Evolutionary conservation across 2,329 filamentous ascomycete species (phyloP).

Genomic region (Exophiala mesophila): DNA sequence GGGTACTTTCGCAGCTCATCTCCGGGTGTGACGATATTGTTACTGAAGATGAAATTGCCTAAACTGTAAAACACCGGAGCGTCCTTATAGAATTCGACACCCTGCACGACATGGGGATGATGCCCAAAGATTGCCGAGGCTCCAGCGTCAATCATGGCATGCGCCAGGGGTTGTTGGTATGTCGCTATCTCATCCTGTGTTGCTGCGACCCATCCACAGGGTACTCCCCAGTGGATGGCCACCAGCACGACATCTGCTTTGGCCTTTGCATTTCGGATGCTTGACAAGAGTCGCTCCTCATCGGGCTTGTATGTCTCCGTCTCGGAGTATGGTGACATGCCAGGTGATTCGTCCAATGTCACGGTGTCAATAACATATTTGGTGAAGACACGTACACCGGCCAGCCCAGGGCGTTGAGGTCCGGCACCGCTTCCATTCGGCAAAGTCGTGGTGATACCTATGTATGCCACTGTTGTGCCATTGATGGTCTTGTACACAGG

Average conservation of each 20-base stretch:
- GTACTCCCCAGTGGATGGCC: slow-evolving; percentile 11
- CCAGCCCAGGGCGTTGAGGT: slow-evolving; percentile 1
- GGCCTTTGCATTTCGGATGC: slow-evolving; percentile 6
- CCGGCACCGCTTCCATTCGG: slow-evolving; percentile 10
- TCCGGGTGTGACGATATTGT: slow-evolving; percentile 7
- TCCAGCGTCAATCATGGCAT: slow-evolving; percentile 9
- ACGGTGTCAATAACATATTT: slow-evolving; percentile 11
- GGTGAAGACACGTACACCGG: slow-evolving; percentile 11
- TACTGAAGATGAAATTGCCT: slow-evolving; percentile 13
- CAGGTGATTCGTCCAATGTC: slow-evolving; percentile 9
- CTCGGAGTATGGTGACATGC: slow-evolving; percentile 9
- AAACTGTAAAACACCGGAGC: slow-evolving; percentile 8
- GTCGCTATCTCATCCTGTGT: slow-evolving; percentile 11
- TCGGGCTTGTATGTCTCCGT: slow-evolving; percentile 10
- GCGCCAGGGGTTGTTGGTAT: slow-evolving; percentile 8
- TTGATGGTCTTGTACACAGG: slow-evolving; percentile 3
- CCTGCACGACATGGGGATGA: slow-evolving; percentile 12
- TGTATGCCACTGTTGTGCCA: slow-evolving; percentile 6
- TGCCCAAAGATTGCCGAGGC: slow-evolving; percentile 12
- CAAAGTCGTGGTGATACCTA: slow-evolving; percentile 9
- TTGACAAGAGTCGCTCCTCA: slow-evolving; percentile 7
- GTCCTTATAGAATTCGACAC: slow-evolving; percentile 7
- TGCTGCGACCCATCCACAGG: slow-evolving; percentile 6
- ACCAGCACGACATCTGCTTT: slow-evolving; percentile 9
- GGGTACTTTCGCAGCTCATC: slow-evolving; percentile 4